phyloP scores from a whole-genome alignment of 495 filamentous ascomycete genomes.

The Jackrogersella multiformis region DNA sequence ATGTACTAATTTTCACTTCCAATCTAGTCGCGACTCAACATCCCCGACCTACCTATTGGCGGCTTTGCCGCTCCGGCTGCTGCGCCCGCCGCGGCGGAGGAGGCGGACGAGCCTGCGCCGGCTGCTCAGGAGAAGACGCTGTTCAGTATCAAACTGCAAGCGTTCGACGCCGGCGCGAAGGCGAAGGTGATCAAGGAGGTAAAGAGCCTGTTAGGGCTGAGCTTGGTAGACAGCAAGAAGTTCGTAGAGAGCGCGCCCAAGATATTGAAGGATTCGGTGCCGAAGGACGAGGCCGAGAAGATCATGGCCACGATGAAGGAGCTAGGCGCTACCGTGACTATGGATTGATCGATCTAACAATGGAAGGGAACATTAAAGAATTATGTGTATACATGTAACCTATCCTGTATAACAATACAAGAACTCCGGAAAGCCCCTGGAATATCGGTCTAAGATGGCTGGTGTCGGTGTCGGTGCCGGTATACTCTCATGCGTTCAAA shows the following conservation, averaged over 20 bases:
- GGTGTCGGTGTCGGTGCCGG: neutral
- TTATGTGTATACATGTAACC: slow-evolving; percentile 47
- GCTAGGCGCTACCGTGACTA: slow-evolving; percentile 82
- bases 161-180: slow-evolving; percentile 87
- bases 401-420: slow-evolving; percentile 49
- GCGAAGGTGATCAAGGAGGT: slow-evolving; percentile 99
- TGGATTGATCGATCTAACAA: slow-evolving; percentile 73
- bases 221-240: slow-evolving; percentile 99
- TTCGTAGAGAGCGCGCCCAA: slow-evolving; percentile 98
- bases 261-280: slow-evolving; percentile 96
- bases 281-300: slow-evolving; percentile 99
- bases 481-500: too few species aligned
- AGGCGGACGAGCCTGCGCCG: slow-evolving; percentile 86
- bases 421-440: slow-evolving; percentile 9
- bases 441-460: neutral
- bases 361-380: slow-evolving; percentile 11
- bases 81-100: slow-evolving; percentile 69
- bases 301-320: slow-evolving; percentile 93
- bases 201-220: slow-evolving; percentile 93
- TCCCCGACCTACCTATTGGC: slow-evolving; percentile 95
- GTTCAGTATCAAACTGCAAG: slow-evolving; percentile 92
- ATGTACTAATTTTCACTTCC: slow-evolving; percentile 34
- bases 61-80: slow-evolving; percentile 70
- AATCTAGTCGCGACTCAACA: slow-evolving; percentile 89
- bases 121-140: slow-evolving; percentile 93